Base-by-base conservation (phyloP, 2,329 filamentous ascomycete genomes). In the Bipolaris zeicola region DNA sequence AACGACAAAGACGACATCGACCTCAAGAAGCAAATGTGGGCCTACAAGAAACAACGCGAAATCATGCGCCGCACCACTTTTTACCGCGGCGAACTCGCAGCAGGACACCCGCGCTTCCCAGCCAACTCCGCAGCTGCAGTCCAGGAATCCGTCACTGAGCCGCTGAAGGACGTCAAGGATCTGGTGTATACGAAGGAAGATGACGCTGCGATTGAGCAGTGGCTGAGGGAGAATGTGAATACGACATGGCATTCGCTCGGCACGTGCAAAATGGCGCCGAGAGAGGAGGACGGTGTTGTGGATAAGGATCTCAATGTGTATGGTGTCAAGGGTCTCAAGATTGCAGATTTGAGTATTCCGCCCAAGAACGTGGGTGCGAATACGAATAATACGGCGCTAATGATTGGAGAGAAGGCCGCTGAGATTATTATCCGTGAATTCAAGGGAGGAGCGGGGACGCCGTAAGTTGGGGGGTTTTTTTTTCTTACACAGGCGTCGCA, bases 1-100 rank as follows among this genome's bases (percentile, higher is more conserved):
- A 79, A 73, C 4, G 82, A 87, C 50, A 63, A 75, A 11, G 74
- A 86, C 60, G 81, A 83, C 1, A 71, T 85, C n/a, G 86, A 89
- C 65, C 31, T 87, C 26, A 83, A 83, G 68, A 84, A 81, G 64
- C 81, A 84, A 11, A 63, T 86, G 10, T 88, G 86, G 85, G 81
- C 77, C 0, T 89, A 89, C 77, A 89, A 89, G 72, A 83, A 82
- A 64, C 79, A 80, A n/a, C 84, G 87, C 2, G 86, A 88, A 67
- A 80, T 88, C 45, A 76, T 79, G 26, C 81, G 86, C 1, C 82
- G 85, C 14, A 82, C 83, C 61, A 72, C 78, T 3, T 77, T 79
- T 52, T 87, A 81, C 72, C 70, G 69, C 7, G 78, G 78, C 16
- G 74, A 78, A 53, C 60, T 80, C 7, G 55, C 64, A 8, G 52